phyloP scores from a whole-genome alignment of 495 filamentous ascomycete species.

The Neurospora sp. region DNA sequence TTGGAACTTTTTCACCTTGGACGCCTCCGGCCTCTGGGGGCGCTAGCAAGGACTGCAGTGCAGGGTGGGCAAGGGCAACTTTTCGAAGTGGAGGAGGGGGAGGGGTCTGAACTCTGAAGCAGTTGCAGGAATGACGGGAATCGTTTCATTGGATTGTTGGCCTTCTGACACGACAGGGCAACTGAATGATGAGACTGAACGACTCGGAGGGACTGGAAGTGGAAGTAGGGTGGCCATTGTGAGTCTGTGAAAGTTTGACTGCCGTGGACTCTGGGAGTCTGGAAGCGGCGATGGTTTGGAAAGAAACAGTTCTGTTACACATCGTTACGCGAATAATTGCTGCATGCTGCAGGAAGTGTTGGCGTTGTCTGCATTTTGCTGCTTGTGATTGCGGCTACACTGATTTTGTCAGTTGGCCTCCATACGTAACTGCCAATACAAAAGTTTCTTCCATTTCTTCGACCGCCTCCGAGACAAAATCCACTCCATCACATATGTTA shows the following conservation, averaged over 20 bases:
- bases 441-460: not conserved
- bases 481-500: not conserved
- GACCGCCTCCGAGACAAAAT: not conserved
- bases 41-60: not conserved
- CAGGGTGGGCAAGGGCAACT: not conserved
- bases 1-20: not conserved
- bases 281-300: not conserved
- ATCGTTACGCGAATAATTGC: not conserved
- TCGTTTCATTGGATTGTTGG: not conserved
- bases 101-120: not conserved
- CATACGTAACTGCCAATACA: not conserved
- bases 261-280: not conserved
- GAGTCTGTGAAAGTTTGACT: not conserved
- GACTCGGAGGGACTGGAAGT: not conserved
- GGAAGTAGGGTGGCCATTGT: not conserved
- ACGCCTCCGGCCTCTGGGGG: not conserved
- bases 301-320: not conserved
- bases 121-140: not conserved
- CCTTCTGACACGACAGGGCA: not conserved
- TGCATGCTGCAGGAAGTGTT: not conserved
- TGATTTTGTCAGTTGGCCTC: not conserved
- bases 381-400: not conserved
- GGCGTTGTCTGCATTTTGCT: not conserved
- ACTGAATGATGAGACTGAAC: not conserved
- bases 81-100: not conserved